These are phyloP conservation scores for Fusarium mangiferae DNA, from an alignment of 2,329 filamentous ascomycete genomes.

Conservation along the genomic window DNA sequence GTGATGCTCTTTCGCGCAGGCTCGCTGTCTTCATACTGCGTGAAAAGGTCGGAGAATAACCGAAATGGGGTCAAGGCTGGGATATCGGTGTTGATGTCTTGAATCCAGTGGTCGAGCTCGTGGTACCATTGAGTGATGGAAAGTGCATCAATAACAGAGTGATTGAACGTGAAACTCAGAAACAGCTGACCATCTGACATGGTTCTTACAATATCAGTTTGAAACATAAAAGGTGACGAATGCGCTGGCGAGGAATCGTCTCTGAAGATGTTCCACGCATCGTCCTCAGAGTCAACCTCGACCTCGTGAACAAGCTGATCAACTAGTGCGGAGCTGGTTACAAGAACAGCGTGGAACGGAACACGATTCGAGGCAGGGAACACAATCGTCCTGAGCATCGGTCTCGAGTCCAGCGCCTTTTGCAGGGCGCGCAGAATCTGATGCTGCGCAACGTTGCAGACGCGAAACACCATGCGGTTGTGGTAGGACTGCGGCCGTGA, in stretches of 20 bases:
- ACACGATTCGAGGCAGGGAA: slow-evolving; percentile 24
- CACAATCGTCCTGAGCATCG: slow-evolving; percentile 47
- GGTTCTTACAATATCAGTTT: slow-evolving; percentile 40
- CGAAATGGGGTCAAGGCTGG: slow-evolving; percentile 44
- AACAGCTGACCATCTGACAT: slow-evolving; percentile 24
- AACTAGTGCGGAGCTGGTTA: slow-evolving; percentile 36
- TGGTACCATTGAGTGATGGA: slow-evolving; percentile 48
- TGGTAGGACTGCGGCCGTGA: slow-evolving; percentile 50
- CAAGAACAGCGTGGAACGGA: slow-evolving; percentile 46
- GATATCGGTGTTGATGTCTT: slow-evolving; percentile 22
- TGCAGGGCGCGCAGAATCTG: slow-evolving; percentile 45
- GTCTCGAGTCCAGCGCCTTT: slow-evolving; percentile 41
- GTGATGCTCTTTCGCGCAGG: slow-evolving; percentile 43
- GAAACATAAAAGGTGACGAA: slow-evolving; percentile 47
- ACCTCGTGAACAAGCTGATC: slow-evolving; percentile 41
- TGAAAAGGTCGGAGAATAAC: slow-evolving; percentile 48
- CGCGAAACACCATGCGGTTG: slow-evolving; percentile 47
- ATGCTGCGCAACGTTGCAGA: slow-evolving; percentile 26
- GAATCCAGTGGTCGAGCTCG: slow-evolving; percentile 48
- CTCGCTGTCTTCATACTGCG: slow-evolving; percentile 44
- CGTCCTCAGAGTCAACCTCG: slow-evolving; percentile 33
- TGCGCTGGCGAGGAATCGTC: slow-evolving; percentile 31
- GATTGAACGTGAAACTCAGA: slow-evolving; percentile 48
- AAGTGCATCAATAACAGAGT: slow-evolving; percentile 51
- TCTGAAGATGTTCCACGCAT: slow-evolving; percentile 34